Conservation (phyloP, 495 filamentous ascomycete species). For the Penicillium egyptiacum region DNA sequence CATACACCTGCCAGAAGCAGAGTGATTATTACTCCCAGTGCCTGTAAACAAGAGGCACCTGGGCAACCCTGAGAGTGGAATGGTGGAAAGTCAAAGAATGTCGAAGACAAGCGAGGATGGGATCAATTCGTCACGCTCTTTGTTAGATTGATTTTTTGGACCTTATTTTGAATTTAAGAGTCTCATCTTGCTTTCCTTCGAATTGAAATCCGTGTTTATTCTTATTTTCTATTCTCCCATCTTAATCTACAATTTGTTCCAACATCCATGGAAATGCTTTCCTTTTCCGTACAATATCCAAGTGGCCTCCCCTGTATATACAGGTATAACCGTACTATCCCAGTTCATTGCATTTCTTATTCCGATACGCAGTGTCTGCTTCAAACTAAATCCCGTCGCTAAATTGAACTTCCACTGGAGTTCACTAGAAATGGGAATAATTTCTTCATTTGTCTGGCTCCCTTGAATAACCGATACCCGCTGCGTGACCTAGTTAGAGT, state of each 20-base stretch:
- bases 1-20: conserved; percentile 38
- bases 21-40: conserved; percentile 50
- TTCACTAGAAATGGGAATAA: too few relatives aligned
- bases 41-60: conserved; percentile 33
- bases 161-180: background rate
- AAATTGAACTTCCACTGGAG: too few relatives aligned
- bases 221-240: background rate
- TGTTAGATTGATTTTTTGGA: background rate
- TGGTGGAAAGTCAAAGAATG: background rate
- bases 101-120: background rate
- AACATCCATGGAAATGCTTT: too few relatives aligned
- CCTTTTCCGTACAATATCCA: too few relatives aligned
- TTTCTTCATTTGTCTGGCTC: too few relatives aligned
- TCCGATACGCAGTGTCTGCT: too few relatives aligned
- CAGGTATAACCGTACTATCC: too few relatives aligned
- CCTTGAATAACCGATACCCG: background rate
- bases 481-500: background rate
- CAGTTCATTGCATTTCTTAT: too few relatives aligned
- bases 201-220: background rate
- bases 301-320: too few relatives aligned
- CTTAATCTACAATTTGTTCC: too few relatives aligned
- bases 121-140: background rate
- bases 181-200: background rate
- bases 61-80: background rate
- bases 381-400: too few relatives aligned